These are phyloP conservation scores for Eucalyptus regnans DNA, from an alignment of 345 rosid genomes.

Conservation along the genomic window DNA sequence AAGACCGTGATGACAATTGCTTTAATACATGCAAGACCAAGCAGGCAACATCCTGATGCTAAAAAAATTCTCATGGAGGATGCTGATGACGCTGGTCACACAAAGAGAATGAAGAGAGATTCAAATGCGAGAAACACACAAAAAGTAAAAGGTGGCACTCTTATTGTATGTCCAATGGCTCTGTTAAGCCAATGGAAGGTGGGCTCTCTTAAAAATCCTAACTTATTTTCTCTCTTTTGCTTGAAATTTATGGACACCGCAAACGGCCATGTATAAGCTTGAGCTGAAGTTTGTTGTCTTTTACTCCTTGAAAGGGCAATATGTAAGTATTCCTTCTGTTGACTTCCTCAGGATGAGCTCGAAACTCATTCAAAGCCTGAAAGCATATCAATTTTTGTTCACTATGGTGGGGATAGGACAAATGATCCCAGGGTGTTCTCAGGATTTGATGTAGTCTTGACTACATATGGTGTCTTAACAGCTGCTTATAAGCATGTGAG, in stretches of 20 bases:
- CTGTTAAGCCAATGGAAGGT: conserved; percentile 75
- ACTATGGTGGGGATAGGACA: conserved; percentile 58
- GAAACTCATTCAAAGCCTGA: conserved; percentile 48
- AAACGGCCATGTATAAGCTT: background rate
- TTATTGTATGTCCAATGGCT: conserved; percentile 69
- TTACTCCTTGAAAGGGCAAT: too few species aligned
- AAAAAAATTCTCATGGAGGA: background rate
- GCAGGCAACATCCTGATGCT: conserved; percentile 10
- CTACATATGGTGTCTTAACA: conserved; percentile 57
- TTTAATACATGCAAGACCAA: conserved; percentile 46
- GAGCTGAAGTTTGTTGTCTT: background rate
- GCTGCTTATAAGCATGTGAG: conserved; percentile 49
- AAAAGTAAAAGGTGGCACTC: conserved; percentile 53
- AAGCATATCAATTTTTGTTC: conserved; percentile 37
- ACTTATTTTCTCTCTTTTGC: background rate
- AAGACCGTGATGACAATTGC: conserved; percentile 79
- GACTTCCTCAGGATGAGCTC: conserved; percentile 42
- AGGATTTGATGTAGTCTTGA: conserved; percentile 49
- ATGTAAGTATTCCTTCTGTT: background rate
- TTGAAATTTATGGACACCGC: background rate
- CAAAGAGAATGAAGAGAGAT: conserved; percentile 2
- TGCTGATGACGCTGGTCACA: conserved; percentile 1
- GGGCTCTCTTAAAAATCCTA: background rate
- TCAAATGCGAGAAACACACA: background rate
- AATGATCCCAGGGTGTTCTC: conserved; percentile 31